Conservation (phyloP, 1,139 yeast genomes). For the Suhomyces bolitotheri region DNA sequence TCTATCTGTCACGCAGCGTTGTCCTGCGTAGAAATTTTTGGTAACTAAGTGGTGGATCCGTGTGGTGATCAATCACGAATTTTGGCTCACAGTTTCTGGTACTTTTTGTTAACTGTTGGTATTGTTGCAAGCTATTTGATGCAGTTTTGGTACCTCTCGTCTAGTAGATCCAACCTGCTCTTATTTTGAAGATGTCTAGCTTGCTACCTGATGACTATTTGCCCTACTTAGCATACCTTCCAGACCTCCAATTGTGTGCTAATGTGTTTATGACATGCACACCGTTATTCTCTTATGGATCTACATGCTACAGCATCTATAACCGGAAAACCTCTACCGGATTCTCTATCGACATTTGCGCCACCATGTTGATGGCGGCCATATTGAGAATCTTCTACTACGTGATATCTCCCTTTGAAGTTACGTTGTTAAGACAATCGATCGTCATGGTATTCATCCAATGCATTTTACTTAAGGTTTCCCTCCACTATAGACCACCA, state of each 20-base stretch:
- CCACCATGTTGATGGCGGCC: constrained; percentile 82
- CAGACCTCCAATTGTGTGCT: constrained; percentile 43
- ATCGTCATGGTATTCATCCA: constrained; percentile 79
- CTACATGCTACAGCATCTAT: constrained; percentile 72
- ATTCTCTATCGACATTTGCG: constrained; percentile 85
- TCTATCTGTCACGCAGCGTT: too few species aligned
- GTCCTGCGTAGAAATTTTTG: too few species aligned
- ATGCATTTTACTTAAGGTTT: constrained; percentile 57
- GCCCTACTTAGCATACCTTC: constrained; percentile 42
- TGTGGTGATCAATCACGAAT: too few species aligned
- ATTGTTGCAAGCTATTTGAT: too few species aligned
- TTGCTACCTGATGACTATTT: constrained; percentile 26
- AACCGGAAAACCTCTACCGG: constrained; percentile 68
- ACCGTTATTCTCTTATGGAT: constrained; percentile 83
- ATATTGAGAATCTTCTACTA: constrained; percentile 74
- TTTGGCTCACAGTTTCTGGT: too few species aligned
- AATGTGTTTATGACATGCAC: constrained; percentile 62
- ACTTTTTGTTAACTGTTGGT: too few species aligned
- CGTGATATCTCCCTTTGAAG: constrained; percentile 76
- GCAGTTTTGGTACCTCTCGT: too few species aligned
- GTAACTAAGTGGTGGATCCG: too few species aligned
- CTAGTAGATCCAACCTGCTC: too few species aligned
- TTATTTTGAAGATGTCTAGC: constrained; percentile 12
- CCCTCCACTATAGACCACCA: constrained; percentile 58
- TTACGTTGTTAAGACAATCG: constrained; percentile 72